phyloP scores from a whole-genome alignment of 2,329 filamentous ascomycete genomes.

The Monilinia laxa region DNA sequence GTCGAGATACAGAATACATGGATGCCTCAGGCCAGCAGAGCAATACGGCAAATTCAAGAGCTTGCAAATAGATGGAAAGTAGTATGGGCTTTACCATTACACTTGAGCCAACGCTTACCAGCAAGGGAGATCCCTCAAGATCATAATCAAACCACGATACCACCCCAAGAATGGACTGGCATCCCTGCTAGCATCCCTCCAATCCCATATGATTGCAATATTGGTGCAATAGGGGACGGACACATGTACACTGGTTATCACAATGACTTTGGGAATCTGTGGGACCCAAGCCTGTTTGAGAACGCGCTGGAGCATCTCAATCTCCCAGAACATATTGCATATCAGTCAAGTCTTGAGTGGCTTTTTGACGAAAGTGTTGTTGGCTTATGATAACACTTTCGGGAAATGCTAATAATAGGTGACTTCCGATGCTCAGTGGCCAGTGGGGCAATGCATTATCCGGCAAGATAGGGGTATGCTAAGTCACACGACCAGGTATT shows the following conservation, averaged over 20 bases:
- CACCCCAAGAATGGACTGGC: no score
- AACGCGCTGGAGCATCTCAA: conserved; percentile 12
- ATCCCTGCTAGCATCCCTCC: not conserved
- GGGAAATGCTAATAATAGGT: no score
- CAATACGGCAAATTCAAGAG: conserved; percentile 9
- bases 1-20: conserved; percentile 4
- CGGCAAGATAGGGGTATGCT: not conserved
- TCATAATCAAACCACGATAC: not conserved
- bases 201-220: not conserved
- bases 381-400: not conserved
- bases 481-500: not conserved
- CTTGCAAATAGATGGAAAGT: conserved; percentile 7
- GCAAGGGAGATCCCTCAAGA: not conserved
- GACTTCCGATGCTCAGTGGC: not conserved
- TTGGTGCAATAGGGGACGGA: not conserved
- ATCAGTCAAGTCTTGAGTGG: conserved; percentile 15
- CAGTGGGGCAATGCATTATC: not conserved
- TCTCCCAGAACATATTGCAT: not conserved
- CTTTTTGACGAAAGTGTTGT: not conserved
- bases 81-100: not conserved
- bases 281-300: conserved; percentile 10
- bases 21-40: conserved; percentile 8
- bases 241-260: not conserved
- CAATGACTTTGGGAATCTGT: not conserved
- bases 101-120: not conserved